Evolutionary conservation across 148 eudicot species (phyloP), one percentile per base, ranked within the genome.

Genomic region (Agrostemma githago): DNA sequence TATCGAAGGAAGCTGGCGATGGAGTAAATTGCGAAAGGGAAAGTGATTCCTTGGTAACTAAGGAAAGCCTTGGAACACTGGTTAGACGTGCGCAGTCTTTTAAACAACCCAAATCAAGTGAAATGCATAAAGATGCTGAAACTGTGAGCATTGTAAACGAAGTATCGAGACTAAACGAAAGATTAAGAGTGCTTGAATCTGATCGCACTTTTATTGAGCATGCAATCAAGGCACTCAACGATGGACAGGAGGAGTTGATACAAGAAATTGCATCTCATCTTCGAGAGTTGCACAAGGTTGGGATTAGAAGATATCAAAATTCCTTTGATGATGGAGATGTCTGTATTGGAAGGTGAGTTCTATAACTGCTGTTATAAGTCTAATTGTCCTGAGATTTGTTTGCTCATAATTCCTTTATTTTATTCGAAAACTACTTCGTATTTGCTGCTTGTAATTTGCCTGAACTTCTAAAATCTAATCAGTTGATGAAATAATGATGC

Each of bases 211-310:
- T 84, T 79, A 72, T 85, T 38, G 86, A 85, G 70, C 79, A 74
- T 62, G 81, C 85, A 7, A 69, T 84, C 37, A 77, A 70, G 34
- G 79, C 89, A 34, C 85, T 79, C 7, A 81, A 76, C 62, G 70
- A 71, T 41, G 88, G 85, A 57, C 83, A 78, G 57, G 84, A 81
- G 21, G 86, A 84, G 37, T 75, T 78, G 21, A 77, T 85, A 62
- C 78, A 83, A 75, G 87, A 88, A 85, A 82, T 90, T 34, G 86
- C 82, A 44, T 78, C 79, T 77, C 87, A 84, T 74, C 77, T 84
- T 43, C 77, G 77, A 77, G 87, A 80, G 80, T 62, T 80, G 17
- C 83, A 73, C 42, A 79, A 79, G 78, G 78, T 79, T 79, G 85
- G 83, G 76, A 72, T 72, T 65, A 83, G 78, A 75, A 79, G 76